Percentiles rank a stretch among this genome's conserved stretches.
Evolutionary conservation across 140 eudicot genomes (phyloP).

Genomic region (Anethum foeniculum): DNA sequence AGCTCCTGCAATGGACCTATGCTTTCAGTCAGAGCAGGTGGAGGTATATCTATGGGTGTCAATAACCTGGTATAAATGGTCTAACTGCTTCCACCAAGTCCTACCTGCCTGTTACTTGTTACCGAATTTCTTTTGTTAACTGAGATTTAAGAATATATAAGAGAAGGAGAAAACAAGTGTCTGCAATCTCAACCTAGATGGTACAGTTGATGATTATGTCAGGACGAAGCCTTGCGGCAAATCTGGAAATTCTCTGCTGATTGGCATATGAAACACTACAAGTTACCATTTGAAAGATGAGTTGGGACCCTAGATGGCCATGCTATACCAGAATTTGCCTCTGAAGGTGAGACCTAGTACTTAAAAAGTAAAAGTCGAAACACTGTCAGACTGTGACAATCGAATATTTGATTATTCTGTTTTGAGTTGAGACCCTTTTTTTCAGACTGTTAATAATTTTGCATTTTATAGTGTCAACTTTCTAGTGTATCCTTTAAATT

Average conservation of each 20-base stretch:
- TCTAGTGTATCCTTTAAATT: neutral
- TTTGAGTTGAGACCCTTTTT: neutral
- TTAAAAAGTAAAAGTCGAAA: neutral
- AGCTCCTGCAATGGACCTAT: conserved; percentile 30
- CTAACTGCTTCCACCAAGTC: conserved; percentile 2
- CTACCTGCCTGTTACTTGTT: neutral
- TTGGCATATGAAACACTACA: conserved; percentile 39
- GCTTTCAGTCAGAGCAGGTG: conserved; percentile 35
- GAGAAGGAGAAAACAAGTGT: conserved; percentile 1
- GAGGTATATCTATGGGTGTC: conserved; percentile 9
- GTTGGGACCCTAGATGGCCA: neutral
- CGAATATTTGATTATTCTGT: neutral
- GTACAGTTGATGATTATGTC: conserved; percentile 50
- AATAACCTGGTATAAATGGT: conserved; percentile 16
- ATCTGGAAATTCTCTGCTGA: conserved; percentile 21
- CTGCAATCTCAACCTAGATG: conserved; percentile 13
- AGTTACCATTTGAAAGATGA: neutral
- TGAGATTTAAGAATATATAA: conserved; percentile 2
- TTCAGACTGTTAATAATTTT: neutral
- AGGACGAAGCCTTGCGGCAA: conserved; percentile 26
- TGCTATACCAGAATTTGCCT: neutral
- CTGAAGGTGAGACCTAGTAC: neutral
- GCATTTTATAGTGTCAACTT: neutral
- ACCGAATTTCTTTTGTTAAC: neutral
- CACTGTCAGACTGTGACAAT: neutral